Evolutionary conservation across 805 yeast species (phyloP), one percentile per base, ranked within the genome.

Genomic region (Candida tammaniensis): DNA sequence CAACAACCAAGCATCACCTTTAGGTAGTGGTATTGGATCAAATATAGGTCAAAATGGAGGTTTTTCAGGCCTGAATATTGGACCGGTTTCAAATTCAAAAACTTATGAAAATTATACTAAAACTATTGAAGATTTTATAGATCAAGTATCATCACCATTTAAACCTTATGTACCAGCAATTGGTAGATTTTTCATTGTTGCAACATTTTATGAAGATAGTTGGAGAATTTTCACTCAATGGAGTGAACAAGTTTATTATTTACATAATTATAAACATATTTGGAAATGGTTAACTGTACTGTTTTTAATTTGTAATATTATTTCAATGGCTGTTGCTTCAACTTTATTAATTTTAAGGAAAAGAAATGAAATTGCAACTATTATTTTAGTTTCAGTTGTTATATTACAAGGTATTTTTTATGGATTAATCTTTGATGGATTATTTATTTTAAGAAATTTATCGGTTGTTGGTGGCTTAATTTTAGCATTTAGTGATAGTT

Each of bases 401-500:
- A 52, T 86, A 11, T 58, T 80, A 28, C 98, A 91, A 66, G 96
- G 96, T 5, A 46, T 89, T 10, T 84, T 84, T 40, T 91, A 91
- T 55, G 98, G 98, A 4, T 70, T 89, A 43, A 76, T 86, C 44
- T 78, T 82, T 48, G 95, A 89, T 49, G 70, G 82, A 19, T 76
- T 77, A 39, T 91, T 89, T 63, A 78, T 93, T 49, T 72, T 87
- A 52, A 80, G 97, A 65, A 88, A 87, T 57, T 68, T 89, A 46
- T 82, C 94, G 15, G 91, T 91, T 32, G 81, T 87, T 46, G 98
- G 98, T 29, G 98, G 98, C 5, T 72, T 91, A 43, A 65, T 91
- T 47, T 76, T 91, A 51, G 95, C 91, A 5, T 76, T 87, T 39
- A 78, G 91, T 36, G 97, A 91, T 57, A 80, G 91, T 7, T 72